Percentiles rank a stretch among this genome's conserved stretches.
Conservation (phyloP, 2,329 filamentous ascomycete genomes). For the Bertia moriformis region DNA sequence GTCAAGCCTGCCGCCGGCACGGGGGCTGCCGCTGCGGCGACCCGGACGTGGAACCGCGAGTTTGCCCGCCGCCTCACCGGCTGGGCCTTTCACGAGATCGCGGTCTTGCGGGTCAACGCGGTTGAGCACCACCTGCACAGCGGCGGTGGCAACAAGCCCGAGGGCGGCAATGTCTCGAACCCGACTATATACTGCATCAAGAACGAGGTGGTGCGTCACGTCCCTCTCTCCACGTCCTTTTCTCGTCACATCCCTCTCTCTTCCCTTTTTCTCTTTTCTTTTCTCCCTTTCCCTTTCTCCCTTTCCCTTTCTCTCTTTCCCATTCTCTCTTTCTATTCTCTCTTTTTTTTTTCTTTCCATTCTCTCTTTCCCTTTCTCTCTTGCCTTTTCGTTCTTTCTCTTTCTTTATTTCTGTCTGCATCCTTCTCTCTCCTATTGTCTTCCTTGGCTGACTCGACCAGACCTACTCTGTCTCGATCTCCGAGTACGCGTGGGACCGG, state of each 20-base stretch:
- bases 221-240: not conserved
- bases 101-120: constrained; percentile 71
- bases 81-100: constrained; percentile 94
- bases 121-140: constrained; percentile 64
- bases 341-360: not conserved
- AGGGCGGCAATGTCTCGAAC: constrained; percentile 55
- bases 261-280: not conserved
- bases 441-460: no score
- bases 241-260: constrained; percentile 5
- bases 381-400: no score
- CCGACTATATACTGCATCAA: constrained; percentile 88
- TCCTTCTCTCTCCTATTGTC: not conserved
- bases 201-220: constrained; percentile 79
- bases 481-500: constrained; percentile 65
- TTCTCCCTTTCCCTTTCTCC: not conserved
- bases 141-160: constrained; percentile 30
- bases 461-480: constrained; percentile 78
- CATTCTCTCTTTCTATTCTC: not conserved
- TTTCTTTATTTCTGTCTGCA: not conserved
- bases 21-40: no score
- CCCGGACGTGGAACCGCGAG: constrained; percentile 62
- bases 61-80: constrained; percentile 75
- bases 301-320: not conserved
- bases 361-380: not conserved
- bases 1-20: constrained; percentile 46